Base-by-base conservation (phyloP, 1,284 basidiomycete species). In the Apiotrichum mycotoxinovorans region DNA sequence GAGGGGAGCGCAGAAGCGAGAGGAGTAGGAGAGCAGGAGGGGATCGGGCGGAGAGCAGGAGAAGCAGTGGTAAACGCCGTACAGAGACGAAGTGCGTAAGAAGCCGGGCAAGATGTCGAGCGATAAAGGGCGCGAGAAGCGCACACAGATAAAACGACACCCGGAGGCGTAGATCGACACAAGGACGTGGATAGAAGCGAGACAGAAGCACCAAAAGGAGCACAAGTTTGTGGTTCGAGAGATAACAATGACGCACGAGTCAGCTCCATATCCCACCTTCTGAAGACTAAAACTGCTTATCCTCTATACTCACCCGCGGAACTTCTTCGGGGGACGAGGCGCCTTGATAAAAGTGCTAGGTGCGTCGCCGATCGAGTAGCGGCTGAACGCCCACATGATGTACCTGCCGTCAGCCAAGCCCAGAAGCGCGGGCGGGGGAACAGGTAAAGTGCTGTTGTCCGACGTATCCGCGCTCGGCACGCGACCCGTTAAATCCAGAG, bases 301-400 rank as follows among this genome's bases (percentile, higher is more conserved):
- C 18, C 5, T 27, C n/a, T 20, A 4, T n/a, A 70, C 73, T 62
- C 60, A 75, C 74, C 74, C 71, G 57, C 74, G 64, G 60, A 67
- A 65, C 62, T 70, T 74, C 65, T 74, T 75, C 15, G 74, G 53
- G 26, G 63, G 63, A 58, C 53, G 64, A 9, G 68, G 66, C 23
- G 67, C 58, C 18, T 49, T 45, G 48, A 74, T 62, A 54, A 73
- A 74, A 7, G 55, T 27, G 37, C 64, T 64, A 27, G 66, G 69
- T 20, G 38, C 25, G 30, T 57, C 57, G 18, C 72, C 71, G 54
- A 68, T 66, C 35, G 72, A 70, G 62, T 68, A 75, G 38, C 63
- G 59, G n/a, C 64, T 63, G 48, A 75, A 62, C 20, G 70, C 71
- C 67, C 70, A 71, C 18, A 75, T 62, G 14, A 57, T 43, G 52